These are phyloP conservation scores for Hymenoscyphus scutula DNA, from an alignment of 2,329 filamentous ascomycete genomes.

Conservation along the genomic window DNA sequence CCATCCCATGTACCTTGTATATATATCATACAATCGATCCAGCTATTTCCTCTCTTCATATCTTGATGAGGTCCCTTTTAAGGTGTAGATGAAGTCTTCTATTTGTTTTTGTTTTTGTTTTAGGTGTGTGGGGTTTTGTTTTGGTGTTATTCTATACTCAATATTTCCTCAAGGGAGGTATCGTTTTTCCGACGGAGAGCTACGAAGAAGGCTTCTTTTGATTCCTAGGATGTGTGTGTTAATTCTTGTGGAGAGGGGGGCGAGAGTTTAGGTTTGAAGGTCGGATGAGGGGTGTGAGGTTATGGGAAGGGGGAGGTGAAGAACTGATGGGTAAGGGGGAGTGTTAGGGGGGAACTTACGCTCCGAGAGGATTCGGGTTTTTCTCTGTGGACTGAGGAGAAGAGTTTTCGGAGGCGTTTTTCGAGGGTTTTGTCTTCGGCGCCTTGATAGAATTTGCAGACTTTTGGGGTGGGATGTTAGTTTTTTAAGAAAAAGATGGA, in stretches of 20 bases:
- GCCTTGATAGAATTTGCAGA: constrained; percentile 98
- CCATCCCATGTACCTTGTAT: not conserved
- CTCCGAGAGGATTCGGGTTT: constrained; percentile 89
- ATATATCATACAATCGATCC: not conserved
- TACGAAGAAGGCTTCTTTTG: constrained; percentile 83
- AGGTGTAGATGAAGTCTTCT: too few species aligned
- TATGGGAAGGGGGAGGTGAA: not conserved
- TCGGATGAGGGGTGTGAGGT: not conserved
- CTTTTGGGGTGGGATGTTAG: constrained; percentile 26
- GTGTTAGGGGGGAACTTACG: constrained; percentile 52
- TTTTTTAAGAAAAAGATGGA: not conserved
- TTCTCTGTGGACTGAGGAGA: constrained; percentile 76
- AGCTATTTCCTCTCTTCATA: too few species aligned
- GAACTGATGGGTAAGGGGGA: too few species aligned
- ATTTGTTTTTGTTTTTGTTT: too few species aligned
- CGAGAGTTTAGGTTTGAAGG: constrained; percentile 5
- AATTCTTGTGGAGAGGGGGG: too few species aligned
- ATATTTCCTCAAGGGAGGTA: constrained; percentile 13
- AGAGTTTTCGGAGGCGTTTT: constrained; percentile 69
- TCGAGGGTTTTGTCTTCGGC: constrained; percentile 80
- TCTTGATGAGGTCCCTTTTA: too few species aligned
- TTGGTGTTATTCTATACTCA: not conserved
- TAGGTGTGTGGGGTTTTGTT: too few species aligned
- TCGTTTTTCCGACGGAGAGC: constrained; percentile 66
- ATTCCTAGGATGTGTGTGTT: constrained; percentile 55